Percentiles rank a stretch among this genome's conserved stretches.
Evolutionary conservation across 148 eudicot species (phyloP).

Genomic region (Chenopodium album): DNA sequence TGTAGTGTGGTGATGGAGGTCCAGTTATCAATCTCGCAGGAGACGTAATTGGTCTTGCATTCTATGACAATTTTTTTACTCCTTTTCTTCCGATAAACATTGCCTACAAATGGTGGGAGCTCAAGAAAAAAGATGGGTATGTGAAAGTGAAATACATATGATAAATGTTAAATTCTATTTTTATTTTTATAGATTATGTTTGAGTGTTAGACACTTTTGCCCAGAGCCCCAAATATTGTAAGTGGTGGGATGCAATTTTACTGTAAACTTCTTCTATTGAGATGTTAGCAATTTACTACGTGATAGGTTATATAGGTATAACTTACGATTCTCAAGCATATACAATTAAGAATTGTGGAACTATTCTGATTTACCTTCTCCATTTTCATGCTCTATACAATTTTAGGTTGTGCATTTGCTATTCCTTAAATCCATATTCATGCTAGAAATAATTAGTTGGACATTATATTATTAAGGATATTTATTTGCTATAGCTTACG

Average conservation of each 20-base stretch:
- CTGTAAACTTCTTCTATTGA: neutral
- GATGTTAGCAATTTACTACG: neutral
- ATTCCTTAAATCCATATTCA: neutral
- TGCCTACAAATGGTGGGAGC: slow-evolving; percentile 20
- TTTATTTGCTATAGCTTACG: neutral
- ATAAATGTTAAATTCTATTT: neutral
- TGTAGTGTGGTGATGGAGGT: slow-evolving; percentile 21
- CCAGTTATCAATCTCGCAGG: slow-evolving; percentile 12
- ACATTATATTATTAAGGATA: neutral
- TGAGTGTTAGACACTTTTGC: neutral
- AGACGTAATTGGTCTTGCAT: slow-evolving; percentile 19
- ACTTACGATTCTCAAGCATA: neutral
- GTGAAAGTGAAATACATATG: slow-evolving; percentile 2
- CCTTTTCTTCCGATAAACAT: slow-evolving; percentile 23
- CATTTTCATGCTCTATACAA: neutral
- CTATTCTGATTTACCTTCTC: neutral
- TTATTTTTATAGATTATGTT: neutral
- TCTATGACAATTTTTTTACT: neutral
- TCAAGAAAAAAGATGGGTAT: slow-evolving; percentile 14
- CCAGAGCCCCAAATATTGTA: neutral
- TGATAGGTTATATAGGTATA: neutral
- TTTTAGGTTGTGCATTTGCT: neutral
- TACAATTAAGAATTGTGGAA: neutral
- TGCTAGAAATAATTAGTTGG: neutral
- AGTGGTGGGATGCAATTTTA: neutral